Conservation (phyloP, 2,329 filamentous ascomycete genomes). For the Diplodia corticola region DNA sequence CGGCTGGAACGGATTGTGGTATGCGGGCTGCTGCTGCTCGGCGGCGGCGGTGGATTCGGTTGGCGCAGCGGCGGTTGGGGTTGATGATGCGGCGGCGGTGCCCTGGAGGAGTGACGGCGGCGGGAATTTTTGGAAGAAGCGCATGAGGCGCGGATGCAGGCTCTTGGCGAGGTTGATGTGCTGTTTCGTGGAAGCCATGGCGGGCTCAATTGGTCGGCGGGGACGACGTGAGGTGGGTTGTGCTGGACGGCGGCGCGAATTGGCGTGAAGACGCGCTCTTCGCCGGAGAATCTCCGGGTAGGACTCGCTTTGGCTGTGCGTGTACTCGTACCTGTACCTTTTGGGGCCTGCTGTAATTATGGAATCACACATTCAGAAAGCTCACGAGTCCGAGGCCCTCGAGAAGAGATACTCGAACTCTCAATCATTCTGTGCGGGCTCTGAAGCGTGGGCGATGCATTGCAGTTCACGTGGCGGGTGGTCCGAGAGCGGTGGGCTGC, state of each 20-base stretch:
- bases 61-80: slow-evolving; percentile 38
- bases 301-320: background rate
- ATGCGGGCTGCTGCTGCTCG: slow-evolving; percentile 45
- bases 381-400: too few relatives aligned
- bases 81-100: slow-evolving; percentile 28
- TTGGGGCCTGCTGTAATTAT: background rate
- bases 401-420: background rate
- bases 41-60: slow-evolving; percentile 32
- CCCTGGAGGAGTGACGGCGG: slow-evolving; percentile 56
- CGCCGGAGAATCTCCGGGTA: slow-evolving; percentile 9
- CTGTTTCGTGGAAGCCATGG: slow-evolving; percentile 30
- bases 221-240: background rate
- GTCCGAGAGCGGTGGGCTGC: background rate
- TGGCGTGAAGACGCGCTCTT: slow-evolving; percentile 5
- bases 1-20: slow-evolving; percentile 78
- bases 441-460: background rate
- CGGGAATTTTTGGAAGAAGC: slow-evolving; percentile 89
- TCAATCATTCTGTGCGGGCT: background rate
- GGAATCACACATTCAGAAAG: background rate
- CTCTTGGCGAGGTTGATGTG: slow-evolving; percentile 62
- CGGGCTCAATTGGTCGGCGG: slow-evolving; percentile 22
- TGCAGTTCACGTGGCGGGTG: slow-evolving; percentile 6
- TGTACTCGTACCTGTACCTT: background rate
- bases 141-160: slow-evolving; percentile 74
- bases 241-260: background rate